Percentiles rank a stretch among this genome's conserved stretches.
phyloP scores from a whole-genome alignment of 345 rosid genomes.

The Sonneratia caseolaris region DNA sequence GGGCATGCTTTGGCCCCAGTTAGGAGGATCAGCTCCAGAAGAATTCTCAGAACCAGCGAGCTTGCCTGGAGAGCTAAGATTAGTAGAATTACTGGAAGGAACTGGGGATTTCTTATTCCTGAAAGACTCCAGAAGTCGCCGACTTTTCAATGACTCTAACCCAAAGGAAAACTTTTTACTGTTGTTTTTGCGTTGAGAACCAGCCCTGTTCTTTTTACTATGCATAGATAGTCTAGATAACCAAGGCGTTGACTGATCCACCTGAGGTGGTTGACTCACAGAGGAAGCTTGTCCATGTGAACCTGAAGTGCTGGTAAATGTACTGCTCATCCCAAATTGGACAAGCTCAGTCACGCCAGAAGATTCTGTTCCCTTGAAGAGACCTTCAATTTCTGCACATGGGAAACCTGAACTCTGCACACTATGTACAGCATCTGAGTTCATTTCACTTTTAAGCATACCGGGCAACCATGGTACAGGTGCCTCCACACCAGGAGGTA shows the following conservation, averaged over 20 bases:
- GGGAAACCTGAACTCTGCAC: conserved; percentile 8
- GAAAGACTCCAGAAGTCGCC: conserved; percentile 9
- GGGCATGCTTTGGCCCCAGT: conserved; percentile 4
- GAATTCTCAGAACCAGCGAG: conserved; percentile 1
- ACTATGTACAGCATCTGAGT: conserved; percentile 16
- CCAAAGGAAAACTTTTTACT: conserved; percentile 13
- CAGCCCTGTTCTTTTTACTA: conserved; percentile 15
- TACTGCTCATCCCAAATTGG: conserved; percentile 13
- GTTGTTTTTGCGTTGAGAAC: conserved; percentile 15
- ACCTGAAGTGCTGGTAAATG: conserved; percentile 16
- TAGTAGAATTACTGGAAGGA: conserved; percentile 22
- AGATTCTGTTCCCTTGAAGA: not conserved
- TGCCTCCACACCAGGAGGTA: conserved; percentile 78
- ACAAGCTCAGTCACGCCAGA: conserved; percentile 7
- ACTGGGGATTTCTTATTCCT: conserved; percentile 9
- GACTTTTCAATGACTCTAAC: conserved; percentile 7
- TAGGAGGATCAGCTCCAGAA: conserved; percentile 11
- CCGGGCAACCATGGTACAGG: conserved; percentile 50
- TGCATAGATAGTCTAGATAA: conserved; percentile 11
- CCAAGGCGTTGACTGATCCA: conserved; percentile 17
- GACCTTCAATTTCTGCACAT: not conserved
- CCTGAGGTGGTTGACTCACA: conserved; percentile 16
- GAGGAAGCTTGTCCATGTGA: conserved; percentile 5
- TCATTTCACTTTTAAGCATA: conserved; percentile 18
- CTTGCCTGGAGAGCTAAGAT: not conserved